Evolutionary conservation across 257 asterid species (phyloP), one percentile per base, ranked within the genome.

Genomic region (Nicotiana benthamiana): DNA sequence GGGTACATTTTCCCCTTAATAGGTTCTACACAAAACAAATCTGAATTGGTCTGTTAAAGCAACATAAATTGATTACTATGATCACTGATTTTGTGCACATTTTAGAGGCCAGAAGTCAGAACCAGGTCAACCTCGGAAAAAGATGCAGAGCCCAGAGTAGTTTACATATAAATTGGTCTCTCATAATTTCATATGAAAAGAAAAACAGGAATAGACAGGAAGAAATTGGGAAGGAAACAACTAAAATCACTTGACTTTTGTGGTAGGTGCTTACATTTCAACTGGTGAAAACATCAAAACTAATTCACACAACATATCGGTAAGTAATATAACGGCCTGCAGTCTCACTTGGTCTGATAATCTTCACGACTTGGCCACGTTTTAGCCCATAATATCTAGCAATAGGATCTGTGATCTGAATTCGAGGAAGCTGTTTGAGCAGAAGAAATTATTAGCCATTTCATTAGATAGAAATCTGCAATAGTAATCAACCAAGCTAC

Each of bases 321-420:
- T 94, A 94, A 16, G 97, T 92, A 70, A 94, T 87, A 61, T 94
- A 93, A 16, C 89, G 89, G 2, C 98, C 97, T 46, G 97, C 97
- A 72, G 97, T 94, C 86, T 94, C 98, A 86, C 98, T 94, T 8
- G 97, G 93, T 40, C 97, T 90, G 81, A 87, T 92, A 15, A 94
- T 91, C 83, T 90, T 94, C 67, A 91, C 93, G 12, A 94, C 95
- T 53, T 94, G 94, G 16, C 94, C 92, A 3, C 97, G 91, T 82
- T 87, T 92, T 28, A 94, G 88, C 10, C 97, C 97, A 26, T 92
- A 94, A 76, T 92, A 94, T 88, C 92, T 85, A 43, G 98, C 91
- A 75, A 94, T 83, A 11, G 97, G 98, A 82, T 92, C 98, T 1
- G 91, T 89, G 9, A 92, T 53, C 85, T 91, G 97, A 77, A 94